phyloP scores from a whole-genome alignment of 2,329 filamentous ascomycete genomes.

The Pseudocercospora eumusae region DNA sequence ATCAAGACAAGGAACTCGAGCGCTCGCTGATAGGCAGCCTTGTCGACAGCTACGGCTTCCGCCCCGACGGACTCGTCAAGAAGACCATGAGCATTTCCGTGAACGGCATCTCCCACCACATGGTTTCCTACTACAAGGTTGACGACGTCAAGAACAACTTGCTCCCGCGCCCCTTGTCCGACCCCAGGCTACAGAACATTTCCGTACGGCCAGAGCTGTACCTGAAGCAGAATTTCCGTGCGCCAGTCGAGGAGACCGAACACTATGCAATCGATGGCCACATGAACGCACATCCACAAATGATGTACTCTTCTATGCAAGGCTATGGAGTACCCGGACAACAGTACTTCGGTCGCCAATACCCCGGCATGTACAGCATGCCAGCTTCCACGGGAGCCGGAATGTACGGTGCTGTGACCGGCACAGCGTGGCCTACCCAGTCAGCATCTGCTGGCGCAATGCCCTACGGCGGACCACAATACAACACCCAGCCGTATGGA shows the following conservation, averaged over 20 bases:
- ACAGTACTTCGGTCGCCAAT: slow-evolving; percentile 37
- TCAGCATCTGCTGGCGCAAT: slow-evolving; percentile 29
- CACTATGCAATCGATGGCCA: slow-evolving; percentile 41
- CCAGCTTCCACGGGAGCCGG: slow-evolving; percentile 28
- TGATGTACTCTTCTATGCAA: slow-evolving; percentile 38
- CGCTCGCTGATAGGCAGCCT: slow-evolving; percentile 74
- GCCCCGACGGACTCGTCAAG: slow-evolving; percentile 78
- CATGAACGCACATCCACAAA: slow-evolving; percentile 40
- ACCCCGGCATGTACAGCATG: slow-evolving; percentile 37
- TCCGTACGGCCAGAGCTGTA: slow-evolving; percentile 42
- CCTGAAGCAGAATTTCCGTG: slow-evolving; percentile 44
- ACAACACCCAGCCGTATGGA: slow-evolving; percentile 32
- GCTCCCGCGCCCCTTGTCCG: slow-evolving; percentile 61
- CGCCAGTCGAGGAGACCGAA: slow-evolving; percentile 42
- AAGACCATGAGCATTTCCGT: slow-evolving; percentile 85
- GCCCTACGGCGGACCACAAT: slow-evolving; percentile 32
- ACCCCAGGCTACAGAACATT: slow-evolving; percentile 46
- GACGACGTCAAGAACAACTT: slow-evolving; percentile 70
- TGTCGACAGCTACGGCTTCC: slow-evolving; percentile 88
- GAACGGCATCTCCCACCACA: slow-evolving; percentile 73
- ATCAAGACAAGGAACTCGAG: slow-evolving; percentile 53
- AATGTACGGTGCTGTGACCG: slow-evolving; percentile 35
- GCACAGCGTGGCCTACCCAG: slow-evolving; percentile 34
- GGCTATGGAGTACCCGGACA: slow-evolving; percentile 37
- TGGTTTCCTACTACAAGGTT: slow-evolving; percentile 86